phyloP scores from a whole-genome alignment of 345 rosid species.

The Populus alba region DNA sequence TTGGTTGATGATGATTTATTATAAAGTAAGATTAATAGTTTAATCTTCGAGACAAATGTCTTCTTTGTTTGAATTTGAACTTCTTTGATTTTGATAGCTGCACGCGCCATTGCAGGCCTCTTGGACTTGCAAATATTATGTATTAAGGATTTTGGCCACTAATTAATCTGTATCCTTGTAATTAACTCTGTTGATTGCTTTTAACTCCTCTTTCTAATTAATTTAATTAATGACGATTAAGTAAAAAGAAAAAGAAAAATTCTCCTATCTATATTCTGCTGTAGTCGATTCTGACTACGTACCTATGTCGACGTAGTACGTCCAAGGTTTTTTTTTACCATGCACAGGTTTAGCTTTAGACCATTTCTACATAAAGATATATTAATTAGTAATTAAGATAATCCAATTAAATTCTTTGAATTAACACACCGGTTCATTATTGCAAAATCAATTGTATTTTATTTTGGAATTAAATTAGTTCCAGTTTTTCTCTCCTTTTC shows the following conservation, averaged over 20 bases:
- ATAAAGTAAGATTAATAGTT: background rate
- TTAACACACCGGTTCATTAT: too few relatives aligned
- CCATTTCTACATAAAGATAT: background rate
- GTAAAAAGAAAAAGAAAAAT: background rate
- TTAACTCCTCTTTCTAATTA: too few relatives aligned
- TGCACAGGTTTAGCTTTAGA: background rate
- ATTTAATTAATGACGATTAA: background rate
- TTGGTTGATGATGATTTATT: background rate
- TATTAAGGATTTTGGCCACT: background rate
- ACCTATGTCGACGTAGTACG: background rate
- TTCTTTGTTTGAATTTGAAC: background rate
- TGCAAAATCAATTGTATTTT: background rate
- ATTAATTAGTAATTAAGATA: background rate
- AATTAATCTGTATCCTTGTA: background rate
- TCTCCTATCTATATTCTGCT: background rate
- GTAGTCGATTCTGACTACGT: background rate
- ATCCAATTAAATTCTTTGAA: background rate
- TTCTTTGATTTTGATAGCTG: slow-evolving; percentile 3
- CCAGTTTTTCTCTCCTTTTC: too few relatives aligned
- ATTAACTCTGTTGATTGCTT: background rate
- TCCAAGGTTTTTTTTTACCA: too few relatives aligned
- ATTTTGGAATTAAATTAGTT: too few relatives aligned
- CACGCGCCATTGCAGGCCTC: slow-evolving; percentile 17
- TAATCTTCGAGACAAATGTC: slow-evolving; percentile 19
- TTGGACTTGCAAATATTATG: background rate